A percentile compares a stretch with the other conserved stretches of the same genome.
phyloP scores from a whole-genome alignment of 192 early-diverging fungal genomes.

The Phlyctochytrium arcticum region DNA sequence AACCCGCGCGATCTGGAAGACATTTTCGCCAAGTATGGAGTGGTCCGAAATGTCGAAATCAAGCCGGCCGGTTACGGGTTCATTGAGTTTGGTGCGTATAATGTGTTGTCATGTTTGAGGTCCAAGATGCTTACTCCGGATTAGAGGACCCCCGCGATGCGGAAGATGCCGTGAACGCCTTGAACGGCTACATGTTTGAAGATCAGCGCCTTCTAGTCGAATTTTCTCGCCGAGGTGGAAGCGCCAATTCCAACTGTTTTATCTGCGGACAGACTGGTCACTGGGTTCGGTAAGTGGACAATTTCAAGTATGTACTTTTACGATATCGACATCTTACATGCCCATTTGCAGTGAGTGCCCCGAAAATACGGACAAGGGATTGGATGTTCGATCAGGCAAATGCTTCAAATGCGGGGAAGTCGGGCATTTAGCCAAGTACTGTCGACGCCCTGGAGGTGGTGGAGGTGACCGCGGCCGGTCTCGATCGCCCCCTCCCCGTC shows the following conservation, averaged over 20 bases:
- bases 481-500: not conserved
- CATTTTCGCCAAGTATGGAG: slow-evolving; percentile 42
- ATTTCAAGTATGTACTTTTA: not conserved
- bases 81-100: slow-evolving; percentile 42
- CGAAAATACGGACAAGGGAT: slow-evolving; percentile 41
- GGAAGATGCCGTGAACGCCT: slow-evolving; percentile 42
- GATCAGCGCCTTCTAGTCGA: slow-evolving; percentile 44
- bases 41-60: slow-evolving; percentile 35
- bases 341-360: slow-evolving; percentile 39
- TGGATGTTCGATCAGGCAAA: slow-evolving; percentile 49
- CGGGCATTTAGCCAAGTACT: slow-evolving; percentile 51
- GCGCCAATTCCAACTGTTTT: slow-evolving; percentile 37
- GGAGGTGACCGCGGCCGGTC: slow-evolving; percentile 8
- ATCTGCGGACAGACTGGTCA: slow-evolving; percentile 45
- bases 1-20: slow-evolving; percentile 42
- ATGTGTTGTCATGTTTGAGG: not conserved
- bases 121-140: not conserved
- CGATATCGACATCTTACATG: not conserved
- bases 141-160: slow-evolving; percentile 43
- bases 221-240: slow-evolving; percentile 24
- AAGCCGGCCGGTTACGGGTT: slow-evolving; percentile 56
- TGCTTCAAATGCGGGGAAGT: slow-evolving; percentile 53
- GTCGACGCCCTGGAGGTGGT: slow-evolving; percentile 9
- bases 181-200: slow-evolving; percentile 44
- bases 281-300: slow-evolving; percentile 41